Evolutionary conservation across 2,329 filamentous ascomycete genomes (phyloP), one percentile per base, ranked within the genome.

Genomic region (Penicillium sp.): DNA sequence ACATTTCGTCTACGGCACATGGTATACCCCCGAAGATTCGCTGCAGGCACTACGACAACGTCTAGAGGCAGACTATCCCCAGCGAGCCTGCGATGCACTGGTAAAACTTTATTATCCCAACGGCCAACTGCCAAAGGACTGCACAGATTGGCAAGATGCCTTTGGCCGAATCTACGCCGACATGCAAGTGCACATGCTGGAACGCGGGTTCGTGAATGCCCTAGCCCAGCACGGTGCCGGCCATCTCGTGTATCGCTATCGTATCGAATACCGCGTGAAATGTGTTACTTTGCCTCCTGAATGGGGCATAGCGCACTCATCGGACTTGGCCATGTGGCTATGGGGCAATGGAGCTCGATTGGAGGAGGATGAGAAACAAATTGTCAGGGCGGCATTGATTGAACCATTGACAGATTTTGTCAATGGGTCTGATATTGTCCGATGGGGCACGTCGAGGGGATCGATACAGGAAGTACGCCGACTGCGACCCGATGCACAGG

Each of bases 91-190:
- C 43, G 70, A 76, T 24, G 70, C 71, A 0, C 63, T 83, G 7
- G 68, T 81, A 55, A 58, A 64, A 0, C 61, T 77, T 16, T 79
- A 80, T 64, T 81, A 76, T 55, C 77, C 74, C 0, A 51, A 59
- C 16, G 65, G 69, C 1, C 59, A 66, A 3, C 63, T 82, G 0
- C 78, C 79, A 0, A 11, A 61, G 0, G 66, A 64, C 5, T 76
- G 70, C 45, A 64, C 68, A 38, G 68, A 77, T 62, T 84, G 81
- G 81, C 30, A 65, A 48, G 76, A 82, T 24, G 76, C 77, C 0
- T 84, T 83, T 64, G 81, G 81, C 0, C 71, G 70, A 14, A 71
- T 84, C 5, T 84, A 84, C 60, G 81, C 81, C 3, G 79, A 83
- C 54, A 77, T 83, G 59, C 81, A 84, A 63, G 78, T 84, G 8